Percentiles rank a stretch among this genome's conserved stretches.
Evolutionary conservation across 352 stramenopile genomes (phyloP).

Genomic region (Poterioochromonas sp.): DNA sequence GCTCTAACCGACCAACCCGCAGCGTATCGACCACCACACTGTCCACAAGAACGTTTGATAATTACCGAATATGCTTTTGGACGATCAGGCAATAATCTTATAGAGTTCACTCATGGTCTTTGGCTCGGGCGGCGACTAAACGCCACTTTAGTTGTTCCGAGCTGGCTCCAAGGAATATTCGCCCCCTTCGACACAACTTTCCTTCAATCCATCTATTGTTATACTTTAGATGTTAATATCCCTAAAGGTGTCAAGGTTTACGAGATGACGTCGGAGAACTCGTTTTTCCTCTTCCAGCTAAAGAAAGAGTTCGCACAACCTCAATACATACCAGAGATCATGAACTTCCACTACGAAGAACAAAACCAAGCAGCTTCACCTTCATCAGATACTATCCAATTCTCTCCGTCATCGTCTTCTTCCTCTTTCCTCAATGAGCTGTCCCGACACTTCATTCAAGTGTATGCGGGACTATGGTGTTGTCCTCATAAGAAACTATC

Average conservation of each 20-base stretch:
- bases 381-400: no score
- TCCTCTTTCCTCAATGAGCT: not conserved
- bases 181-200: conserved; percentile 9
- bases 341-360: no score
- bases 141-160: conserved; percentile 26
- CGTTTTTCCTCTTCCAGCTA: conserved; percentile 26
- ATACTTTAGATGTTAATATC: not conserved
- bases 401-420: not conserved
- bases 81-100: conserved; percentile 7
- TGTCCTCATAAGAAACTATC: not conserved
- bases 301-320: not conserved
- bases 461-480: conserved; percentile 17
- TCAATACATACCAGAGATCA: no score
- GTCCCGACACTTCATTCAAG: not conserved
- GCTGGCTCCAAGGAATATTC: not conserved
- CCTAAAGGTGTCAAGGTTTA: not conserved
- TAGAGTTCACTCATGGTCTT: conserved; percentile 4
- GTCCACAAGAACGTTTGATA: no score
- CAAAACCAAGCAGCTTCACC: no score
- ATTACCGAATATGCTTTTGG: conserved; percentile 28
- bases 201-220: not conserved
- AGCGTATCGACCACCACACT: no score
- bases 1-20: no score
- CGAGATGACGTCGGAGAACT: conserved; percentile 25
- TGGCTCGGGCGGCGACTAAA: conserved; percentile 14